Base-by-base conservation (phyloP, 2,329 filamentous ascomycete genomes). In the Aspergillus eucalypticola region DNA sequence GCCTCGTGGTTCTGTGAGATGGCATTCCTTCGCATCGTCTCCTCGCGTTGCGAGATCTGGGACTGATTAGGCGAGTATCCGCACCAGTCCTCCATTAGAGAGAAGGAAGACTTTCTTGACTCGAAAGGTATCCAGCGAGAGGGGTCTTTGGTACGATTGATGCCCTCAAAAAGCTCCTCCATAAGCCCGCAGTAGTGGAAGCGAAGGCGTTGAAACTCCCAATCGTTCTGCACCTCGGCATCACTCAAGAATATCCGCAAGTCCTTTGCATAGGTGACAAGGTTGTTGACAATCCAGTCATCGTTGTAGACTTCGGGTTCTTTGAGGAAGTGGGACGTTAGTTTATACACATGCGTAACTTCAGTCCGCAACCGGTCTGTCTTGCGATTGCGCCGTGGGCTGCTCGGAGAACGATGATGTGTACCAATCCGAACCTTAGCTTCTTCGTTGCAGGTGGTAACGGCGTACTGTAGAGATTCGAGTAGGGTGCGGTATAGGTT, bases 71-170 rank as follows among this genome's bases (percentile, higher is more conserved):
- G 92, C 7, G 93, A 96, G 74, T 96, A 97, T 2, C 95, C 95
- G 73, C 95, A 99, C 96, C 96, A 99, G 66, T 98, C 94, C 76
- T 99, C 95, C 93, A 99, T 98, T 51, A 99, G 80, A 0, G 93
- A 89, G 72, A 99, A 99, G 0, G 94, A 90, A 5, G 95, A 97
- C 73, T 97, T 96, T 42, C 96, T 85, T 11, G 93, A 91, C 74
- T 99, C 95, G 71, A 99, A 99, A 0, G 95, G 93, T 86, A 99
- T 95, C 94, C 95, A 99, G 32, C 92, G 86, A 4, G 91, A 89
- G 1, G 92, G 90, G 61, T 97, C 91, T 62, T 88, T 88, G 0
- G 92, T 92, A 54, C 88, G 86, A 67, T 94, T 95, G 68, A 97
- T 92, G 5, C 91, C 92, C 67, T 96, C 91, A 66, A 96, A 99